A percentile compares a stretch with the other conserved stretches of the same genome.
Evolutionary conservation across 2,329 filamentous ascomycete species (phyloP).

Genomic region (Nannizziopsis barbatae): DNA sequence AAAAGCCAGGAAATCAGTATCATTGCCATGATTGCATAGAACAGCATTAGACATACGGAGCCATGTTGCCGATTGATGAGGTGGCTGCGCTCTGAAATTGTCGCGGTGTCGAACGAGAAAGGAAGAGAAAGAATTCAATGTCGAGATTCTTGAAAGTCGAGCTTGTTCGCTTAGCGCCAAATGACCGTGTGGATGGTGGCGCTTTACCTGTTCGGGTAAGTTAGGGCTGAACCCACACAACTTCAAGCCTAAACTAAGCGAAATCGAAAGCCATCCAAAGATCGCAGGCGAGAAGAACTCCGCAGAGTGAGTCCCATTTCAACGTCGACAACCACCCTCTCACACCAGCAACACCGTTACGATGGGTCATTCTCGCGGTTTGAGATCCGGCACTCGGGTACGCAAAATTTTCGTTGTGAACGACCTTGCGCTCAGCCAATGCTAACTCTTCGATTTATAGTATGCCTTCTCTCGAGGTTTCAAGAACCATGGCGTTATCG

Average conservation of each 20-base stretch:
- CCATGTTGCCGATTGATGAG: slow-evolving; percentile 32
- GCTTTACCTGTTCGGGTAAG: slow-evolving; percentile 8
- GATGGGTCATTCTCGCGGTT: slow-evolving; percentile 81
- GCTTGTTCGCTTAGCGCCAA: slow-evolving; percentile 15
- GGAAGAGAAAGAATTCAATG: slow-evolving; percentile 8
- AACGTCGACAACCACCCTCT: slow-evolving; percentile 34
- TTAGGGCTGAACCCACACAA: slow-evolving; percentile 18
- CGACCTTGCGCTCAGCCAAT: slow-evolving; percentile 4
- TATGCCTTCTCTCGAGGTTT: slow-evolving; percentile 92
- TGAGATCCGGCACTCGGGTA: slow-evolving; percentile 75
- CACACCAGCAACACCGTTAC: slow-evolving; percentile 43
- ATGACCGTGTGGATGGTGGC: slow-evolving; percentile 3
- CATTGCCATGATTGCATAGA: not conserved
- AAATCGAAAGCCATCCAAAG: slow-evolving; percentile 12
- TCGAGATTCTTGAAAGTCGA: slow-evolving; percentile 10
- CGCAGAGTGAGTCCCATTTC: slow-evolving; percentile 19
- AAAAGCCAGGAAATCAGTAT: slow-evolving; percentile 21
- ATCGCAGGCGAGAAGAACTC: slow-evolving; percentile 8
- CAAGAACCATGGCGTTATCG: slow-evolving; percentile 91
- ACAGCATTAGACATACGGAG: slow-evolving; percentile 28
- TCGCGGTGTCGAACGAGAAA: slow-evolving; percentile 12
- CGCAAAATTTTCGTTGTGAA: slow-evolving; percentile 28
- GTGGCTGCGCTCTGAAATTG: slow-evolving; percentile 24
- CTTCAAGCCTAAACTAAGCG: slow-evolving; percentile 14
- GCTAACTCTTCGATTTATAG: slow-evolving; percentile 30